Percentiles rank a stretch among this genome's conserved stretches.
phyloP scores from a whole-genome alignment of 116 monocot genomes.

The Zostera marina region DNA sequence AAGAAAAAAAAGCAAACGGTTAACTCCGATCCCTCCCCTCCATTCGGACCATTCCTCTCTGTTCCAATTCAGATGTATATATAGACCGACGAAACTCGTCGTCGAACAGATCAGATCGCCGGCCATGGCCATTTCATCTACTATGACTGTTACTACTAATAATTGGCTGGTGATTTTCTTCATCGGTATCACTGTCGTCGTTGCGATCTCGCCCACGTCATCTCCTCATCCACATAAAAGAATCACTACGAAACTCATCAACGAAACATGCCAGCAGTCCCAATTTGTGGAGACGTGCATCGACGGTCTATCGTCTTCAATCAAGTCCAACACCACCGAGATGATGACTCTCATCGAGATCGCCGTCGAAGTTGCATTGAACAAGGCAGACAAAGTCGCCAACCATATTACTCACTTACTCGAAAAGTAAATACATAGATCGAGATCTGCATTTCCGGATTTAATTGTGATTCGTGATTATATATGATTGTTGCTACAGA shows the following conservation, averaged over 20 bases:
- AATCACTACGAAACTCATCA: background rate
- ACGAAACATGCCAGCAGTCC: slow-evolving; percentile 8
- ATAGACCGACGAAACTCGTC: background rate
- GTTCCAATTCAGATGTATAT: background rate
- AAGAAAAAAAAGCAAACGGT: background rate
- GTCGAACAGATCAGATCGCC: no score
- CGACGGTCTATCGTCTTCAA: background rate
- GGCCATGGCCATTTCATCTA: no score
- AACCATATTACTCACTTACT: slow-evolving; percentile 4
- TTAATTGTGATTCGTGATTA: background rate
- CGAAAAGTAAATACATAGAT: background rate
- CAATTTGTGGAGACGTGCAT: slow-evolving; percentile 6
- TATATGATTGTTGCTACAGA: background rate
- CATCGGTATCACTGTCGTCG: no score
- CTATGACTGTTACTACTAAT: no score
- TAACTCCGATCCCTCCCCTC: no score
- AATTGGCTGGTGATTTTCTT: no score
- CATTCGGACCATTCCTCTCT: background rate
- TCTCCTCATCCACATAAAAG: background rate
- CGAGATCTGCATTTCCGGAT: background rate
- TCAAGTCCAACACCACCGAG: slow-evolving; percentile 3
- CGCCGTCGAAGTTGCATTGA: background rate
- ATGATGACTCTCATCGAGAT: slow-evolving; percentile 4
- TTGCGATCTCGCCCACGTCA: no score
- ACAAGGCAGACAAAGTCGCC: slow-evolving; percentile 7